These are phyloP conservation scores for Bipolaris sorokiniana DNA, from an alignment of 2,329 filamentous ascomycete species.

Conservation along the genomic window DNA sequence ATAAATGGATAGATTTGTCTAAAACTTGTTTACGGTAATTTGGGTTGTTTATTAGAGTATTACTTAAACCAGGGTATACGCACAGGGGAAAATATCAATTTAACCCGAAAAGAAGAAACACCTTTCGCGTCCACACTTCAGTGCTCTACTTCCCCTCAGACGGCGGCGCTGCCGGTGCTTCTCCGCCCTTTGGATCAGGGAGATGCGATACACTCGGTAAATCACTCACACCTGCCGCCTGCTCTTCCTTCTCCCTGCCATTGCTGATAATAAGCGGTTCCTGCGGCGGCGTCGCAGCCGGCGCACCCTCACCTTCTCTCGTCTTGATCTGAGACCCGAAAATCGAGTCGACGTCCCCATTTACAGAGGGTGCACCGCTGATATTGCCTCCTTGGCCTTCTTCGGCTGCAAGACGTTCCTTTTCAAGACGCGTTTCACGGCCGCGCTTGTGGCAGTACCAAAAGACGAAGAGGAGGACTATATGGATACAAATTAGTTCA, in stretches of 20 bases:
- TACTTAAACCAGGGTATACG: slow-evolving; percentile 19
- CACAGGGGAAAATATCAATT: slow-evolving; percentile 20
- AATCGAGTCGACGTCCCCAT: slow-evolving; percentile 40
- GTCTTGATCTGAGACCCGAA: slow-evolving; percentile 34
- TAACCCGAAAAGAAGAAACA: slow-evolving; percentile 23
- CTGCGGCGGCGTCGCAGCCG: slow-evolving; percentile 26
- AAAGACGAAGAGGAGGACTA: slow-evolving; percentile 85
- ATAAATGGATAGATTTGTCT: too few species aligned
- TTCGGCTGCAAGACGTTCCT: slow-evolving; percentile 54
- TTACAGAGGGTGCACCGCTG: slow-evolving; percentile 39
- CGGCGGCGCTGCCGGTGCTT: slow-evolving; percentile 22
- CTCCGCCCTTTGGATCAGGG: slow-evolving; percentile 39
- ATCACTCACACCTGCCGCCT: slow-evolving; percentile 35
- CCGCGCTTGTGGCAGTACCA: slow-evolving; percentile 99
- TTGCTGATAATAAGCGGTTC: slow-evolving; percentile 37
- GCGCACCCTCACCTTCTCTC: slow-evolving; percentile 17
- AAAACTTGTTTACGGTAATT: too few species aligned
- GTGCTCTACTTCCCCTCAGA: slow-evolving; percentile 18
- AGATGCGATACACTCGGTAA: slow-evolving; percentile 47
- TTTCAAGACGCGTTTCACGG: slow-evolving; percentile 78
- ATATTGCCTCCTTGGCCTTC: slow-evolving; percentile 35
- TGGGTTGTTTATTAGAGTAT: too few species aligned
- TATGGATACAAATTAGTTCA: background rate
- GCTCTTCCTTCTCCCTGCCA: slow-evolving; percentile 27
- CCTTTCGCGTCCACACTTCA: background rate